These are phyloP conservation scores for Macrolepiota fuliginosa DNA, from an alignment of 768 basidiomycete genomes.

Conservation along the genomic window DNA sequence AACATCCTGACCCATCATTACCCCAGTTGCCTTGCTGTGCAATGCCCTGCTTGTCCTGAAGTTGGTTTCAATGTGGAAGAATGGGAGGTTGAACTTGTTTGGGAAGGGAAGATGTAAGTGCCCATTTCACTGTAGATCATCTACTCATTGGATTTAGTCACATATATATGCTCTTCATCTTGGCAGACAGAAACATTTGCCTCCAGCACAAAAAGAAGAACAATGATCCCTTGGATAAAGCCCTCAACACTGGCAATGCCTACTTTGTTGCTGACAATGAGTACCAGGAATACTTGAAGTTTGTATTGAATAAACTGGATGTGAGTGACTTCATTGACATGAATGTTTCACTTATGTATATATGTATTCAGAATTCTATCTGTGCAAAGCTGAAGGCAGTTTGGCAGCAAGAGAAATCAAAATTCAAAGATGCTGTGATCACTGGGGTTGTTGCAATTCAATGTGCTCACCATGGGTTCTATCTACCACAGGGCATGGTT, in stretches of 20 bases:
- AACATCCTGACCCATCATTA: conserved; percentile 10
- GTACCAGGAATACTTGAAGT: conserved; percentile 20
- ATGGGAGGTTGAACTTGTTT: conserved; percentile 15
- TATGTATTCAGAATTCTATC: conserved; percentile 17
- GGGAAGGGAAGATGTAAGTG: conserved; percentile 14
- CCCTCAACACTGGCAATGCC: conserved; percentile 23
- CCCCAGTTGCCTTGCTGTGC: conserved; percentile 15
- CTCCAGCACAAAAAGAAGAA: too few species aligned
- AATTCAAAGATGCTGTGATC: conserved; percentile 17
- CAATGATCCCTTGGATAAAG: conserved; percentile 13
- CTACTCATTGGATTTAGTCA: too few species aligned
- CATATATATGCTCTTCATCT: too few species aligned
- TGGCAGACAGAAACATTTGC: too few species aligned
- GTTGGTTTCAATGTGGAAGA: conserved; percentile 24
- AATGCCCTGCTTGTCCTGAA: conserved; percentile 27
- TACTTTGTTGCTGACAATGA: conserved; percentile 21
- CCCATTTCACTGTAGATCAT: too few species aligned
- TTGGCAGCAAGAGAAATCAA: conserved; percentile 18
- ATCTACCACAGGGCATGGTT: conserved; percentile 20
- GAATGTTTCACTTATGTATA: neutral
- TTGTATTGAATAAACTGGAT: neutral
- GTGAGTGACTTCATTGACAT: too few species aligned
- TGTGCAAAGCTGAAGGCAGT: conserved; percentile 25
- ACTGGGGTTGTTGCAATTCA: conserved; percentile 25
- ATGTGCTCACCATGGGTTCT: conserved; percentile 29